Evolutionary conservation across 106 monocot species (phyloP).

Genomic region (Triglochin maritima): DNA sequence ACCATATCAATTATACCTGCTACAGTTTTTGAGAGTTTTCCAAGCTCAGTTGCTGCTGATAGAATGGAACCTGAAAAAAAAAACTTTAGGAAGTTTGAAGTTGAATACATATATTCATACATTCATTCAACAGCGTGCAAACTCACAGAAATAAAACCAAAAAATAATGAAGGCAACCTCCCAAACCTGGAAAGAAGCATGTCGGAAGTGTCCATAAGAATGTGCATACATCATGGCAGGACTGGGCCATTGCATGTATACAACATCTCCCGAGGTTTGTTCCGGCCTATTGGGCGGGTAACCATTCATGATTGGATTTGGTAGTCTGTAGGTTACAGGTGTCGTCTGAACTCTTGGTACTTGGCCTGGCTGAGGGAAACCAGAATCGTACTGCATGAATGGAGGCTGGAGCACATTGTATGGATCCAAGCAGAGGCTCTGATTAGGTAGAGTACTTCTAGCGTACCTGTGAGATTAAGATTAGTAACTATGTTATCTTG

Average conservation of each 20-base stretch:
- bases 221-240: conserved; percentile 70
- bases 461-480: conserved; percentile 38
- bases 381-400: conserved; percentile 32
- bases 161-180: background rate
- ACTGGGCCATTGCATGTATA: conserved; percentile 67
- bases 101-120: too few species aligned
- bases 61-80: conserved; percentile 35
- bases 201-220: conserved; percentile 65
- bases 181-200: conserved; percentile 52
- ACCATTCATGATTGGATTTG: conserved; percentile 6
- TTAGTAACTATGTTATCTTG: background rate
- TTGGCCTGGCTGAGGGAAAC: conserved; percentile 26
- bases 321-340: background rate
- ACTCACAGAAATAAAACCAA: background rate
- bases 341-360: conserved; percentile 1
- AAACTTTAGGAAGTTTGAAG: too few species aligned
- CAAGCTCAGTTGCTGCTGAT: conserved; percentile 72
- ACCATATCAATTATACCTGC: background rate
- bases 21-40: conserved; percentile 37
- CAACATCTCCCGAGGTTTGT: conserved; percentile 37
- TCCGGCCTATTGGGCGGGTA: conserved; percentile 7
- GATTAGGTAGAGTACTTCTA: conserved; percentile 27
- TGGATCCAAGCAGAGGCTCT: conserved; percentile 25
- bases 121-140: background rate
- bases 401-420: conserved; percentile 35